Conservation (phyloP, 768 basidiomycete species). For the Dentipellis sp. region DNA sequence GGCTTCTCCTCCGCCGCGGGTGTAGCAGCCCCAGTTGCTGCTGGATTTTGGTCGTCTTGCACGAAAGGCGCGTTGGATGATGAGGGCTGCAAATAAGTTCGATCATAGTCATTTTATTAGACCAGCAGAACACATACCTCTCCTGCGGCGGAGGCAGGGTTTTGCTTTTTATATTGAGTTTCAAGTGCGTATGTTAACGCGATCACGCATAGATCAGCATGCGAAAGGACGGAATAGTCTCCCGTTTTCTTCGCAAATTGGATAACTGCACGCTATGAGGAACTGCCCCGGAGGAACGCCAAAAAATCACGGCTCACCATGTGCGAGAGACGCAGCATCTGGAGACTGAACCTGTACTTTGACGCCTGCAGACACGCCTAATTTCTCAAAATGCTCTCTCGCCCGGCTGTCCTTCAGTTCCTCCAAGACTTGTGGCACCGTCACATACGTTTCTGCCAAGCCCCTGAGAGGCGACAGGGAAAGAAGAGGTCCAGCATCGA, state of each 20-base stretch:
- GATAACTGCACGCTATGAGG: conserved; percentile 46
- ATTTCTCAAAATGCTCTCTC: conserved; percentile 74
- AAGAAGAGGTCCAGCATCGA: conserved; percentile 91
- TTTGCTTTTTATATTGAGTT: conserved; percentile 33
- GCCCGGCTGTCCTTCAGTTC: conserved; percentile 88
- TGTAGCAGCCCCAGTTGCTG: conserved; percentile 1
- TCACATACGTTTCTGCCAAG: conserved; percentile 76
- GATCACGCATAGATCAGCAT: conserved; percentile 83
- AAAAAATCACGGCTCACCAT: conserved; percentile 32
- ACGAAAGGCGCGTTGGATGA: background rate
- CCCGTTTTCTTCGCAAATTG: conserved; percentile 93
- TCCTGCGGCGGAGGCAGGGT: conserved; percentile 16
- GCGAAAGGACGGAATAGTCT: conserved; percentile 87
- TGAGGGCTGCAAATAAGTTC: background rate
- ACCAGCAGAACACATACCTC: conserved; percentile 14
- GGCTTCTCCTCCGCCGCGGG: conserved; percentile 7
- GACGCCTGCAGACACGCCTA: conserved; percentile 70
- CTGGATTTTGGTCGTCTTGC: background rate
- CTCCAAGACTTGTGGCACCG: conserved; percentile 81
- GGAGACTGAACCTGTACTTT: conserved; percentile 63
- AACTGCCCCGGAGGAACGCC: background rate
- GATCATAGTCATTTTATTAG: background rate
- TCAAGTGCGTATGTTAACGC: conserved; percentile 81
- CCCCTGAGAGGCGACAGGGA: conserved; percentile 86
- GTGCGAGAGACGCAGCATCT: conserved; percentile 56